These are phyloP conservation scores for Tuber magnatum DNA, from an alignment of 495 filamentous ascomycete species.

Conservation along the genomic window DNA sequence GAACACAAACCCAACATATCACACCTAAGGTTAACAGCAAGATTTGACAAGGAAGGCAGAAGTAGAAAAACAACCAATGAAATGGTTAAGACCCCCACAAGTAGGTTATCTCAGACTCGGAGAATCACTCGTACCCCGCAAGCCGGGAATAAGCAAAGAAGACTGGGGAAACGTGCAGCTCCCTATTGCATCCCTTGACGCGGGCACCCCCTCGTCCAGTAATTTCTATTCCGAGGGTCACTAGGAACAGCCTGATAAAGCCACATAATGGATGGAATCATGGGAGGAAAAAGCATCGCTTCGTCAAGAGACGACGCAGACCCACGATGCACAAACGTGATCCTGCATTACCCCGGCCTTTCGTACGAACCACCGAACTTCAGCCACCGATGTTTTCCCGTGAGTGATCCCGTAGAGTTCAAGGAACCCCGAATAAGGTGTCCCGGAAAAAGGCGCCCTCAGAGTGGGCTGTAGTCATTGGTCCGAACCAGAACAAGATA, in stretches of 20 bases:
- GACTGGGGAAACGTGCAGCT: conserved; percentile 5
- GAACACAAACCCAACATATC: not conserved
- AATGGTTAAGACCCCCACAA: not conserved
- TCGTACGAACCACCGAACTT: not conserved
- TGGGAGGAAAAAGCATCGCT: conserved; percentile 1
- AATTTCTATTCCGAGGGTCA: not conserved
- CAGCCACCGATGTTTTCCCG: not conserved
- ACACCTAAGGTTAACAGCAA: not conserved
- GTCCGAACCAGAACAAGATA: not conserved
- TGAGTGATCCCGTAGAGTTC: not conserved
- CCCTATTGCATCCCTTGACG: not conserved
- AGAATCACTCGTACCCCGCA: conserved; percentile 5
- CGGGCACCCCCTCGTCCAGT: not conserved
- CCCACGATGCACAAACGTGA: conserved; percentile 4
- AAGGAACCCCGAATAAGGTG: not conserved
- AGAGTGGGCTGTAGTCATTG: not conserved
- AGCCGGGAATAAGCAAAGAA: conserved; percentile 2
- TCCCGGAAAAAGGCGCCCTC: not conserved
- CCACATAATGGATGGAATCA: conserved; percentile 5
- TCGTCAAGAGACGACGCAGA: conserved; percentile 2
- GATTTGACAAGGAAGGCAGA: not conserved
- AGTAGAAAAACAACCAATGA: not conserved
- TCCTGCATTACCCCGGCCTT: conserved; percentile 2
- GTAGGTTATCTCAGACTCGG: not conserved
- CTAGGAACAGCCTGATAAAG: not conserved